These are phyloP conservation scores for Mycena alexandri DNA, from an alignment of 768 basidiomycete species.

Conservation along the genomic window DNA sequence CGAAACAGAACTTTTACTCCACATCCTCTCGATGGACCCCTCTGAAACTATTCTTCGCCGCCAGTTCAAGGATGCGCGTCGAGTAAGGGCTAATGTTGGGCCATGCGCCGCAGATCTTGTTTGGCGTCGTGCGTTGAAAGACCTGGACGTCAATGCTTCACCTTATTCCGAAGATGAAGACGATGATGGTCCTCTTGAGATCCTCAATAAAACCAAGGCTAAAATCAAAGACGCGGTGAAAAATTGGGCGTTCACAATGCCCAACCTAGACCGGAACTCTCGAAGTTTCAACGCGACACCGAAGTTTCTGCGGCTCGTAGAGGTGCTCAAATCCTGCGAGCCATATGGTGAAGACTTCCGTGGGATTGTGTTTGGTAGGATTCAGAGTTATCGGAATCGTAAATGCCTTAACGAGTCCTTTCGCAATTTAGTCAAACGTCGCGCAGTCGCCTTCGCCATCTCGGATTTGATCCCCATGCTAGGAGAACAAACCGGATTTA, in stretches of 20 bases:
- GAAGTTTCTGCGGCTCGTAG: conserved; percentile 73
- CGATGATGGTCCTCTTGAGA: conserved; percentile 42
- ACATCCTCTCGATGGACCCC: conserved; percentile 49
- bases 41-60: conserved; percentile 52
- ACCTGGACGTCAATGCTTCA: conserved; percentile 48
- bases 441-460: conserved; percentile 68
- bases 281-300: conserved; percentile 75
- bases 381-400: background rate
- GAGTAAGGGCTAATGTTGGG: conserved; percentile 68
- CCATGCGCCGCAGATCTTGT: conserved; percentile 77
- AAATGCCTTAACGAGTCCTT: conserved; percentile 23
- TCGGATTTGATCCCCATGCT: conserved; percentile 69
- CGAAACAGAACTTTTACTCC: conserved; percentile 30
- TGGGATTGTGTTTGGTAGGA: conserved; percentile 74
- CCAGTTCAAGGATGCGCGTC: conserved; percentile 61
- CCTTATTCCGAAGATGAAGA: conserved; percentile 52
- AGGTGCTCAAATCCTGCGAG: conserved; percentile 68
- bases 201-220: conserved; percentile 40
- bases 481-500: conserved; percentile 62
- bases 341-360: conserved; percentile 70
- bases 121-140: conserved; percentile 69
- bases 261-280: conserved; percentile 69
- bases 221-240: conserved; percentile 59
- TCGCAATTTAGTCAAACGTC: conserved; percentile 60
- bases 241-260: conserved; percentile 75